Evolutionary conservation across 495 filamentous ascomycete species (phyloP).

Genomic region (Hamigera avellanea): DNA sequence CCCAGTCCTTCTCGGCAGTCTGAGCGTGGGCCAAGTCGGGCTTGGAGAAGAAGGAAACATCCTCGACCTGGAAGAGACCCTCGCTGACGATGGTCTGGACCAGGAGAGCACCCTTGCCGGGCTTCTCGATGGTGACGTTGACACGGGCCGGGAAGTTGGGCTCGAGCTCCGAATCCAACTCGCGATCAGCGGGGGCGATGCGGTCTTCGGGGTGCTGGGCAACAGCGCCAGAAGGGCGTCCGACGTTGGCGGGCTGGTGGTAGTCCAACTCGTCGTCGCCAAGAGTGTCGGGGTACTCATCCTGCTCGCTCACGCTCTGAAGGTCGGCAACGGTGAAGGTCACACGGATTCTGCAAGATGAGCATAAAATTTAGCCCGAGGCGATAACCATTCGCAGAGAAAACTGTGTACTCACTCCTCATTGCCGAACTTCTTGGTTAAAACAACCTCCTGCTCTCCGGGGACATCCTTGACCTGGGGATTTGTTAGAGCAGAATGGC

Average conservation of each 20-base stretch:
- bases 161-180: conserved; percentile 36
- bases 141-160: conserved; percentile 69
- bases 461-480: conserved; percentile 60
- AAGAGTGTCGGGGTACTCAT: conserved; percentile 37
- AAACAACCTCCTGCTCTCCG: conserved; percentile 76
- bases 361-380: neutral
- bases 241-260: conserved; percentile 43
- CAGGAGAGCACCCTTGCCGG: conserved; percentile 65
- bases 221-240: conserved; percentile 34
- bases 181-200: conserved; percentile 46
- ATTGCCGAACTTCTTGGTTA: conserved; percentile 73
- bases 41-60: conserved; percentile 76
- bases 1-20: conserved; percentile 56
- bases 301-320: conserved; percentile 55
- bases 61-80: conserved; percentile 79
- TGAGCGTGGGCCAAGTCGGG: conserved; percentile 54
- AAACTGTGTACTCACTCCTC: conserved; percentile 57
- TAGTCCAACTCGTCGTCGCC: conserved; percentile 41
- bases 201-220: conserved; percentile 47
- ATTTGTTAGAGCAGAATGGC: conserved; percentile 1
- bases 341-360: conserved; percentile 59
- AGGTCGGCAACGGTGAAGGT: conserved; percentile 91
- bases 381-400: conserved; percentile 7
- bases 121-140: conserved; percentile 79
- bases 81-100: conserved; percentile 83